Percentiles rank a stretch among this genome's conserved stretches.
Conservation (phyloP, 1,284 basidiomycete genomes). For the Leccinum griseonigrum region DNA sequence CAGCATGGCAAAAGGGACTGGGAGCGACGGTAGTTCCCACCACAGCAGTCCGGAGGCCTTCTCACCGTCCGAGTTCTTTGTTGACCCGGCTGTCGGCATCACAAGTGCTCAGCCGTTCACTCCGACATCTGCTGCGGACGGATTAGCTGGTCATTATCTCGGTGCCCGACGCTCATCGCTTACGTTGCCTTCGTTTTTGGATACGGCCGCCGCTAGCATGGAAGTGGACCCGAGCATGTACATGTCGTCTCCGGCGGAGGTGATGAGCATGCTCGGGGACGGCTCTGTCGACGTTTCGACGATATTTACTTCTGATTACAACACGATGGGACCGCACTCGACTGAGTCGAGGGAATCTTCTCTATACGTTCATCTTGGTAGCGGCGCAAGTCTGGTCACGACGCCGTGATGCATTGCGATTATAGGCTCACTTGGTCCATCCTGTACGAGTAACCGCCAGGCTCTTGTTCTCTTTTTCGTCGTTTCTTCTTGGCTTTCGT, state of each 20-base stretch:
- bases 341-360: conserved; percentile 26
- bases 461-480: conserved; percentile 1
- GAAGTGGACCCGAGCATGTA: conserved; percentile 33
- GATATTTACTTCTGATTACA: conserved; percentile 31
- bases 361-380: conserved; percentile 26
- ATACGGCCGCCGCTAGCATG: conserved; percentile 26
- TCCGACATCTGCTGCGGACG: conserved; percentile 13
- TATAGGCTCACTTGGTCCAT: conserved; percentile 1
- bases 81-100: conserved; percentile 32
- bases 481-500: conserved; percentile 10
- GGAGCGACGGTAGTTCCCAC: conserved; percentile 49
- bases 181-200: conserved; percentile 21
- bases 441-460: conserved; percentile 21
- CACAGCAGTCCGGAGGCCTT: conserved; percentile 65
- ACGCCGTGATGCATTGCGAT: conserved; percentile 23
- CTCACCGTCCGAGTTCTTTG: conserved; percentile 61
- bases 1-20: conserved; percentile 34
- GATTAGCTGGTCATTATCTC: conserved; percentile 22
- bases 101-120: conserved; percentile 28
- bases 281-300: conserved; percentile 28
- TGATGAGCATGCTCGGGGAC: conserved; percentile 32
- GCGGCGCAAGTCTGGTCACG: conserved; percentile 23
- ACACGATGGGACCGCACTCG: conserved; percentile 24
- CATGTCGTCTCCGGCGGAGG: conserved; percentile 32
- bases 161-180: conserved; percentile 24